Percentiles rank a stretch among this genome's conserved stretches.
Evolutionary conservation across 2,329 filamentous ascomycete species (phyloP).

Genomic region (Aureobasidium sp.): DNA sequence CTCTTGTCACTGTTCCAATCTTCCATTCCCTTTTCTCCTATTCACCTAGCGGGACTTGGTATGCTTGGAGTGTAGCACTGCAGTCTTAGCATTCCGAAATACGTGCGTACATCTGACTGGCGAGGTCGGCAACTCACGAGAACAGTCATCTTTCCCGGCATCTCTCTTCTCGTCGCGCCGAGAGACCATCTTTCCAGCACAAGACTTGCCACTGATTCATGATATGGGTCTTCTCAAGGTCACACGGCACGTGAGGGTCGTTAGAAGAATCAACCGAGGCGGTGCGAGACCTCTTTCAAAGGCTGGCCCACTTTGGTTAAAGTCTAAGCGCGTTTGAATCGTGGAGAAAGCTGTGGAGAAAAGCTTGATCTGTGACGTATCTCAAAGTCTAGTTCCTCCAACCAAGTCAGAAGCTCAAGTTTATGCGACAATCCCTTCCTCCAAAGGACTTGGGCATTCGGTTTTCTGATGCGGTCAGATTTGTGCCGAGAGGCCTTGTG

Average conservation of each 20-base stretch:
- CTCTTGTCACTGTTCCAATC: background rate
- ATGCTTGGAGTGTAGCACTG: constrained; percentile 2
- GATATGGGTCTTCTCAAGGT: background rate
- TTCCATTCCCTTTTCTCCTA: background rate
- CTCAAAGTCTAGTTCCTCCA: background rate
- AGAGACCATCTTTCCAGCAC: background rate
- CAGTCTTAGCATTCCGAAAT: background rate
- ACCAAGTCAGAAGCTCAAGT: background rate
- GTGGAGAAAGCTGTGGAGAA: constrained; percentile 11
- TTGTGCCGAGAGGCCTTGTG: constrained; percentile 6
- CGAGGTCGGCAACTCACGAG: background rate
- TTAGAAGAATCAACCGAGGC: background rate
- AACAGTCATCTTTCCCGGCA: background rate
- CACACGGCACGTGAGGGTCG: constrained; percentile 2
- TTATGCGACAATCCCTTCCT: constrained; percentile 2
- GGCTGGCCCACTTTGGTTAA: background rate
- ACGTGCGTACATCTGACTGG: background rate
- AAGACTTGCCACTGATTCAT: background rate
- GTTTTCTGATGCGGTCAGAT: constrained; percentile 1
- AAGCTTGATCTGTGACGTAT: constrained; percentile 8
- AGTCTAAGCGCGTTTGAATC: constrained; percentile 3
- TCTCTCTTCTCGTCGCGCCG: background rate
- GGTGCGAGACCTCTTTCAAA: background rate
- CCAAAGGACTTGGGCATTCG: background rate
- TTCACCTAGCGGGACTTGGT: background rate